Base-by-base conservation (phyloP, 2,329 filamentous ascomycete genomes). In the Penicillium brevicompactum region DNA sequence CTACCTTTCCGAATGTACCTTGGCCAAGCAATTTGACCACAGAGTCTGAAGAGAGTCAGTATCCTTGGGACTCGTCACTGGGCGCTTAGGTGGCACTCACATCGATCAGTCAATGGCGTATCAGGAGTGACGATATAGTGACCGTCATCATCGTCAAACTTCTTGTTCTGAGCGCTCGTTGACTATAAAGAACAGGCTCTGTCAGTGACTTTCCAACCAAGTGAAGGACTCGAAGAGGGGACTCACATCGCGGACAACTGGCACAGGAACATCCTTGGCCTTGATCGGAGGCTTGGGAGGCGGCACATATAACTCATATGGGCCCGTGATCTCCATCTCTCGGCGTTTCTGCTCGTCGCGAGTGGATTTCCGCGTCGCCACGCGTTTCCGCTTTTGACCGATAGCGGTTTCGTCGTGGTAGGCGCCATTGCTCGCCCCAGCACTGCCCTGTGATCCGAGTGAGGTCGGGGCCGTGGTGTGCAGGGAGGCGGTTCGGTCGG, bases 1-100 rank as follows among this genome's bases (percentile, higher is more conserved):
- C 94, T 14, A 99, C 94, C 75, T 99, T 99, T 70, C 94, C 94
- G 71, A 99, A 99, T 0, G 94, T 99, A 60, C 94, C 94, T 76
- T 99, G 94, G 21, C 94, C 94, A 11, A 99, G 87, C 27, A 97
- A 82, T 65, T 91, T 92, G 58, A 89, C 82, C 65, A 99, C 93
- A 77, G 90, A 87, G 74, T 97, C 92, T 96, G 63, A 31, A 30
- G 30, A 24, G 11, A 24, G 53, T 73, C 59, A 57, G 57, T 47
- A 27, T 30, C 10, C 24, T 53, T 32, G 11, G 34, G n/a, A 18
- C 4, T 24, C 13, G 24, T 42, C 30, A 18, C n/a, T 5, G 43
- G 34, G 34, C n/a, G 11, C 14, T 16, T n/a, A n/a, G 14, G 5
- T 32, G 6, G 2, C 21, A 84, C 91, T 74, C 82, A 96, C 92